Base-by-base conservation (phyloP, 108 stramenopile species). In the Skeletonema menzelii region DNA sequence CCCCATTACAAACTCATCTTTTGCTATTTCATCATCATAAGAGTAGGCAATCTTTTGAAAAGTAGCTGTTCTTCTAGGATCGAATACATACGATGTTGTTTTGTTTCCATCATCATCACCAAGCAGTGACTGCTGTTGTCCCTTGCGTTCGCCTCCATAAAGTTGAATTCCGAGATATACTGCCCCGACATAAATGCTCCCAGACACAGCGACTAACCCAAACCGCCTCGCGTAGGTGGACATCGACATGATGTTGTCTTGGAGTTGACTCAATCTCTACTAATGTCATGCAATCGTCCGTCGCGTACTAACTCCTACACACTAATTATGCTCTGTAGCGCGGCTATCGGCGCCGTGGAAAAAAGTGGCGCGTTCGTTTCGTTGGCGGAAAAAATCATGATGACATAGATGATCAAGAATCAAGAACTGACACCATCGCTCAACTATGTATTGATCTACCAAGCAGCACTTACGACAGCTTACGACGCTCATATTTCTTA, bases 1-100 rank as follows among this genome's bases (percentile, higher is more conserved):
- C 15, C 90, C 89, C 88, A 92, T 90, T 14, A 88, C 86, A 47
- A 75, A 75, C 63, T 95, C 93, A 59, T 95, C 91, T 35, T 79
- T 77, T 57, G 69, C 79, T 61, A 95, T 92, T 66, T 87, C 79
- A 28, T 76, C 74, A 62, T 95, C 93, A 61, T 92, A 95, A 32
- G 63, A 55, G 24, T 73, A 66, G 19, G 93, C 91, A 64, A 95
- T 88, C 59, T 82, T 72, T 22, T 90, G 78, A 72, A 86, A 95
- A 47, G 82, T 82, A 17, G 81, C 73, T 11, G 79, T 82, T 35
- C 93, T 85, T 13, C 77, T 19, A 13, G 87, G 86, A 81, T 93
- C 81, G 30, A 49, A 14, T 7, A 90, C 76, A 59, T 70, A 76
- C 3, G 68, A 76, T 61, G 49, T 22, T 35, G 27, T 58, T 0